These are phyloP conservation scores for Gillenia trifoliata DNA, from an alignment of 306 rosid species.

Conservation along the genomic window DNA sequence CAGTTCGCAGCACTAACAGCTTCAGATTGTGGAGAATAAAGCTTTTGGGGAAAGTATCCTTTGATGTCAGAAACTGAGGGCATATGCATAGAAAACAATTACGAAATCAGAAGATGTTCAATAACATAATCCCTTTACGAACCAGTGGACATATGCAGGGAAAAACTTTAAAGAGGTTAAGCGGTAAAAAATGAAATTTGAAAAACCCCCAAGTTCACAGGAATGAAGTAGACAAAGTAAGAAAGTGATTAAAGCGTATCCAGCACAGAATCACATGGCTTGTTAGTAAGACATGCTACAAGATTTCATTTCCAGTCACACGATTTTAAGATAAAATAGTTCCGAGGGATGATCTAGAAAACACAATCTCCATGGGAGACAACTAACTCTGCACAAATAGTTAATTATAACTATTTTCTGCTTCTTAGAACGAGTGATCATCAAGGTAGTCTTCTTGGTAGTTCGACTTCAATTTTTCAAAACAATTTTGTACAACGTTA, in stretches of 20 bases:
- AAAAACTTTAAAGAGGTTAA: neutral
- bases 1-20: neutral
- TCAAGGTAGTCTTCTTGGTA: neutral
- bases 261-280: neutral
- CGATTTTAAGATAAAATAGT: neutral
- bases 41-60: neutral
- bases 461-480: neutral
- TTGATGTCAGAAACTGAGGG: conserved; percentile 11
- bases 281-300: neutral
- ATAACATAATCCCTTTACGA: neutral
- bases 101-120: no score
- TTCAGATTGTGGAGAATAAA: conserved; percentile 2
- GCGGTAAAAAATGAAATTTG: neutral
- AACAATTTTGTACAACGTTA: neutral
- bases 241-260: neutral
- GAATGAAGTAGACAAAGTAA: neutral
- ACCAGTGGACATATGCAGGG: no score
- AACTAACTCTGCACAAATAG: neutral
- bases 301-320: neutral
- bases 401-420: neutral
- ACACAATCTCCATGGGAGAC: no score
- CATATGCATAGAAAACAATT: neutral
- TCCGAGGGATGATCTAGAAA: neutral
- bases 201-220: neutral
- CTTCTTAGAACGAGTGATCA: neutral